Evolutionary conservation across 768 basidiomycete genomes (phyloP), one percentile per base, ranked within the genome.

Genomic region (Plicaturopsis crispa): DNA sequence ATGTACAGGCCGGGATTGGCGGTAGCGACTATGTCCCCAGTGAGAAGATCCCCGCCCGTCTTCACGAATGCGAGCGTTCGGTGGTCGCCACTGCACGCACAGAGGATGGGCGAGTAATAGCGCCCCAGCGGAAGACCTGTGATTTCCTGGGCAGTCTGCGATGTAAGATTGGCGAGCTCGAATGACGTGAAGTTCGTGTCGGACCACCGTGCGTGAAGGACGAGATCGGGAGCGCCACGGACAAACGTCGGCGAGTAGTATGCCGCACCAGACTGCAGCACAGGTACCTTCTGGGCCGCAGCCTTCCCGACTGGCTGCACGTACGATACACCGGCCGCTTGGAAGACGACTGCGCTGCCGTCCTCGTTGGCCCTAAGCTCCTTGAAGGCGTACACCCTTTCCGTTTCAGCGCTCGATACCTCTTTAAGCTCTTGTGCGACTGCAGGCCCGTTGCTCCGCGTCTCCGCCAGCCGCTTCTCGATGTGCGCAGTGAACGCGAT

Each of bases 221-320:
- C 55, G 17, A 82, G 53, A 39, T 76, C 38, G 5, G 16, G 57
- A 3, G 61, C 52, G 16, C 67, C 65, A 33, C 62, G 66, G n/a
- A 80, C 68, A 50, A 84, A 84, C 4, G 73, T 67, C 2, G 83
- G 83, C 0, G 82, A 80, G 44, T 80, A 81, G 48, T 86, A 84
- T 2, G 77, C 61, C 22, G 60, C 64, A 5, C 56, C 53, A 8
- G 65, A 40, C 36, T 77, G 53, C 4, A 72, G 54, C n/a, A 70
- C 65, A 6, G 81, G 80, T 8, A 67, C 55, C 6, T 73, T 63
- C 24, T 63, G 60, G 5, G 36, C 44, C 4, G 61, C 52, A 4
- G 59, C 49, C 28, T 54, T 51, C 22, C 61, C 58, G 5, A 72
- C 49, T 10, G 62, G 45, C 40, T 78, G 73, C 36, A 73, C 60